These are phyloP conservation scores for Acmispon strigosus DNA, from an alignment of 306 rosid species.

Conservation along the genomic window DNA sequence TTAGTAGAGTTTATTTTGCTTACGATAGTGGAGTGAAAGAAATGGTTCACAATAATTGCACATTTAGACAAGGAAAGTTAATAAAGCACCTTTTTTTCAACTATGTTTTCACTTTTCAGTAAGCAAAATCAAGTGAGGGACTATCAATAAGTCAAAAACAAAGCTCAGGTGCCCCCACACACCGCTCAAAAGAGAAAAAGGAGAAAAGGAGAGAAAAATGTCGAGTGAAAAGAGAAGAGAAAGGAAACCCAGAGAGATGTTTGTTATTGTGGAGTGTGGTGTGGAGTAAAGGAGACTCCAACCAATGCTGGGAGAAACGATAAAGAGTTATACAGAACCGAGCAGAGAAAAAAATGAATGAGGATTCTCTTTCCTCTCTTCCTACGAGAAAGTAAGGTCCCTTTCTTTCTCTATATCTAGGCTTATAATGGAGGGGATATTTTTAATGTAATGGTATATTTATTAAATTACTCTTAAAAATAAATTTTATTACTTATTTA, in stretches of 20 bases:
- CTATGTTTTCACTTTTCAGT: slow-evolving; percentile 18
- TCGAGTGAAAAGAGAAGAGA: slow-evolving; percentile 10
- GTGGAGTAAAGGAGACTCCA: slow-evolving; percentile 42
- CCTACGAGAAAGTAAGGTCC: neutral
- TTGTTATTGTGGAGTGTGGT: neutral
- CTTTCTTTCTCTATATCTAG: slow-evolving; percentile 26
- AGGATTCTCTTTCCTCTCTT: slow-evolving; percentile 26
- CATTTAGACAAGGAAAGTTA: slow-evolving; percentile 2
- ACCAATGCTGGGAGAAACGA: slow-evolving; percentile 24
- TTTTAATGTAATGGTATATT: too few species aligned
- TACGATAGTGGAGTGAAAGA: neutral
- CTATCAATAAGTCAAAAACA: slow-evolving; percentile 38
- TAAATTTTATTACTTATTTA: too few species aligned
- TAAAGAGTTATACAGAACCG: neutral
- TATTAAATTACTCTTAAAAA: too few species aligned
- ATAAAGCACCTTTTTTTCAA: slow-evolving; percentile 44
- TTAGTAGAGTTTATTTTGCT: neutral
- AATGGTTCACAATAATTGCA: slow-evolving; percentile 28
- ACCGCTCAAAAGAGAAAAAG: neutral
- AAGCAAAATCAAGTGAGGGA: slow-evolving; percentile 43
- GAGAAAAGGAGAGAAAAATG: too few species aligned
- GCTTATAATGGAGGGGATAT: neutral
- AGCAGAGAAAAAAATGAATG: slow-evolving; percentile 11
- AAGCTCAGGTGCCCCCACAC: slow-evolving; percentile 40
- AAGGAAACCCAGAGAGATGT: neutral